A percentile compares a stretch with the other conserved stretches of the same genome.
Evolutionary conservation across 495 filamentous ascomycete species (phyloP).

Genomic region (Bryoglossum gracile): DNA sequence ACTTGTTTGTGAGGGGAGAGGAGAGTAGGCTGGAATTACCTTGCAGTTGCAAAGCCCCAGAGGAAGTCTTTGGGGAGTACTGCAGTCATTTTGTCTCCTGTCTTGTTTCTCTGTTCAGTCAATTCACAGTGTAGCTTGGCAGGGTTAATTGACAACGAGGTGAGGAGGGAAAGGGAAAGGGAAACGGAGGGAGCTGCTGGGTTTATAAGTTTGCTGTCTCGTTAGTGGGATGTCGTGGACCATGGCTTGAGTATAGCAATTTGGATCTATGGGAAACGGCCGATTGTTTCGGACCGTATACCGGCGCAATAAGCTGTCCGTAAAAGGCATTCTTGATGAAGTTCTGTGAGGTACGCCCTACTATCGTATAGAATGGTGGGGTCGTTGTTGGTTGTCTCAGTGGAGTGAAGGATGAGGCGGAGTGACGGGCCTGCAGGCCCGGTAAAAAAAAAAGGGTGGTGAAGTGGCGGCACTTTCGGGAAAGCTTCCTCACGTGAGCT

Average conservation of each 20-base stretch:
- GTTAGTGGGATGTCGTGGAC: neutral
- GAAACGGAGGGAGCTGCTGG: neutral
- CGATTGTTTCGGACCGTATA: slow-evolving; percentile 16
- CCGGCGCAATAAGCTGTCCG: slow-evolving; percentile 18
- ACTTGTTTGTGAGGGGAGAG: neutral
- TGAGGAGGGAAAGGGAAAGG: neutral
- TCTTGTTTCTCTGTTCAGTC: neutral
- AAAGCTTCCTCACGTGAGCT: slow-evolving; percentile 7
- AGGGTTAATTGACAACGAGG: neutral
- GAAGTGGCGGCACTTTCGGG: neutral
- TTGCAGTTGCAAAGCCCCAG: slow-evolving; percentile 78
- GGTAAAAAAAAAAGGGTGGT: neutral
- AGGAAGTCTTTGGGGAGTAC: slow-evolving; percentile 63
- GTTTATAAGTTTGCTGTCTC: slow-evolving; percentile 5
- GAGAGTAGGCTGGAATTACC: slow-evolving; percentile 38
- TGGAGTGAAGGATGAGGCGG: neutral
- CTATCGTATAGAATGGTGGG: slow-evolving; percentile 11
- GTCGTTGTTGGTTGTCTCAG: neutral
- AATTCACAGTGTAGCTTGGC: neutral
- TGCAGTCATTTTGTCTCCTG: slow-evolving; percentile 3
- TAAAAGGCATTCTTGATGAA: slow-evolving; percentile 2
- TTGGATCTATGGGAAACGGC: slow-evolving; percentile 1
- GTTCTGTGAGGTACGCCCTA: slow-evolving; percentile 8
- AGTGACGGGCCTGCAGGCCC: slow-evolving; percentile 6
- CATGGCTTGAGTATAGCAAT: neutral